Base-by-base conservation (phyloP, 257 asterid species). In the Striga asiatica region DNA sequence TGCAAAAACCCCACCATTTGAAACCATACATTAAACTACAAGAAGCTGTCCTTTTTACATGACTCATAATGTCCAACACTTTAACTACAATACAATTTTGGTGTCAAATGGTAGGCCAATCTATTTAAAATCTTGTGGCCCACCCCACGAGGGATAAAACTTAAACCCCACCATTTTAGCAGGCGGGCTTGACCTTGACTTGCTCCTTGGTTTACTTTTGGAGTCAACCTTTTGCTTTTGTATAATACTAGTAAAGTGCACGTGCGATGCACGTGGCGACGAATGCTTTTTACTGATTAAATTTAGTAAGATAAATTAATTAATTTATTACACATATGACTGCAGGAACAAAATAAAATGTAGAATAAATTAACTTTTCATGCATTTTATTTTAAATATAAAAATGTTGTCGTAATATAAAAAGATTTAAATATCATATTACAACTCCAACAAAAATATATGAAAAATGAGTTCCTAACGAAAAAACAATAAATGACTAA, bases 111-210 rank as follows among this genome's bases (percentile, higher is more conserved):
- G 4, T 35, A 10, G 54, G 61, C 37, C n/a, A 50, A 56, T 50
- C n/a, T 22, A 41, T 25, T 21, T 7, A 10, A n/a, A 0, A 7
- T n/a, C 7, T 0, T 1, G 11, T 20, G 73, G 66, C 28, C 69
- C 69, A 45, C 51, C 38, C 54, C 50, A 52, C 54, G 45, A 6
- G 64, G 43, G 54, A n/a, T n/a, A n/a, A n/a, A n/a, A n/a, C n/a
- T n/a, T n/a, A n/a, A n/a, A n/a, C n/a, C n/a, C n/a, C 60, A 12
- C 71, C 58, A 56, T 38, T 17, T 21, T 20, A 28, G 69, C 47
- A 65, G 75, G 68, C 68, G 68, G 41, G 61, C 69, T 68, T 64
- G 75, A 68, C 75, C 63, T 64, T 64, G 68, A 72, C 62, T 66
- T 25, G 0, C 1, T n/a, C 10, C 19, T 22, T 28, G 43, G 9